Base-by-base conservation (phyloP, 768 basidiomycete species). In the Inosperma sp. region DNA sequence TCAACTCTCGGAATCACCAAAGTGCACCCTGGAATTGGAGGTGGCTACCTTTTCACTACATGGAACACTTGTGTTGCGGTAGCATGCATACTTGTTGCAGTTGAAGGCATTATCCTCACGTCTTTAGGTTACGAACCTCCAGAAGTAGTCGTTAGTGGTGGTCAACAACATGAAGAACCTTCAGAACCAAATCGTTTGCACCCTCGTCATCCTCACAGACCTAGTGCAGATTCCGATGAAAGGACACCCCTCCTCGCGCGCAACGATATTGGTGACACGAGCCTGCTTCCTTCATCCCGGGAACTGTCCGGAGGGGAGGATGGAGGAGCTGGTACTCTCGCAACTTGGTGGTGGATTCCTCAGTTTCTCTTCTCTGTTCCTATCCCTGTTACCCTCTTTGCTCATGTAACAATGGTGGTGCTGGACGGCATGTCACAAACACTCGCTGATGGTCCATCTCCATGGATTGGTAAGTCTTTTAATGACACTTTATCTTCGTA, bases 1-100 rank as follows among this genome's bases (percentile, higher is more conserved):
- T 70, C 78, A 14, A 82, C 81, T 0, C 52, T 75, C 16, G 64
- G 71, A 6, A 67, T 80, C 30, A 72, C 69, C 16, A 64, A 62
- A 5, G 52, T 69, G 2, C 29, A 59, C 8, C 59, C 61, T 2
- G 57, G 62, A 9, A 56, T 85, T 6, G 81, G 79, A 1, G 76
- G 80, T 5, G 65, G 77, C 12, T 87, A 86, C 58, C 74, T 81
- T 55, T 56, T 83, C 25, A 80, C 76, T 0, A 70, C 71, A 3
- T 83, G 81, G 78, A 77, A 84, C 49, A 59, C 63, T 0, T 70
- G 70, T 21, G 65, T 74, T 4, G 70, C 75, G 36, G 51, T 77
- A 1, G 79, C 71, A 1, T 64, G 72, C 22, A 45, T 72, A 2
- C 44, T 78, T 8, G 68, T 63, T 3, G 65, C 67, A 4, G 48